These are phyloP conservation scores for Paramyrothecium sp. DNA, from an alignment of 2,329 filamentous ascomycete species.

Conservation along the genomic window DNA sequence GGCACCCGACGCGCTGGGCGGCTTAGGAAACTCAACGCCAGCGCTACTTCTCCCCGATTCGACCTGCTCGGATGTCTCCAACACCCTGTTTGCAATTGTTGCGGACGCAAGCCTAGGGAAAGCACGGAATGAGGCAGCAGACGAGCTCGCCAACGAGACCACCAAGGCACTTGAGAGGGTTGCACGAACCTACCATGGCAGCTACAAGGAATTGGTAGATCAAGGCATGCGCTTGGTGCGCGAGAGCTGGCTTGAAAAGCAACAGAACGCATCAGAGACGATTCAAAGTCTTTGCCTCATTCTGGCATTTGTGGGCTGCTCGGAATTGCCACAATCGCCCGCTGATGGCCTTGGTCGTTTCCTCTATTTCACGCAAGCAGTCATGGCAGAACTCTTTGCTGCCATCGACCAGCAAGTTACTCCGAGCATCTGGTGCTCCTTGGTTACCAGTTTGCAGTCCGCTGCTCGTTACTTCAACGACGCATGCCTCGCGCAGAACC, in stretches of 20 bases:
- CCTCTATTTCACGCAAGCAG: slow-evolving; percentile 32
- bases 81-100: slow-evolving; percentile 28
- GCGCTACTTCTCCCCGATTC: slow-evolving; percentile 30
- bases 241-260: slow-evolving; percentile 15
- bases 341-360: slow-evolving; percentile 36
- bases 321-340: slow-evolving; percentile 28
- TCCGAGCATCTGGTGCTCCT: slow-evolving; percentile 33
- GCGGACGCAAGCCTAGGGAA: slow-evolving; percentile 17
- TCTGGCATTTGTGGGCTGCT: slow-evolving; percentile 50
- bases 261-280: slow-evolving; percentile 18
- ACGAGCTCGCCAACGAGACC: slow-evolving; percentile 39
- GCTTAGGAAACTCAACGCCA: slow-evolving; percentile 1
- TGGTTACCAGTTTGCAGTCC: slow-evolving; percentile 35
- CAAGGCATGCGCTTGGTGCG: slow-evolving; percentile 23
- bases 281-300: slow-evolving; percentile 38
- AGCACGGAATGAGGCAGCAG: slow-evolving; percentile 19
- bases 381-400: slow-evolving; percentile 33
- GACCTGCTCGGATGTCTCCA: slow-evolving; percentile 36
- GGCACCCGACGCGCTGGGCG: slow-evolving; percentile 5
- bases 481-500: slow-evolving; percentile 29
- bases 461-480: slow-evolving; percentile 36
- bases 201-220: slow-evolving; percentile 31
- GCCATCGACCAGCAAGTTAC: slow-evolving; percentile 30
- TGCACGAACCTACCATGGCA: slow-evolving; percentile 31
- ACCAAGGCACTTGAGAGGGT: slow-evolving; percentile 39